A percentile compares a stretch with the other conserved stretches of the same genome.
phyloP scores from a whole-genome alignment of 139 green algal genomes.

The Chlorella sp. region DNA sequence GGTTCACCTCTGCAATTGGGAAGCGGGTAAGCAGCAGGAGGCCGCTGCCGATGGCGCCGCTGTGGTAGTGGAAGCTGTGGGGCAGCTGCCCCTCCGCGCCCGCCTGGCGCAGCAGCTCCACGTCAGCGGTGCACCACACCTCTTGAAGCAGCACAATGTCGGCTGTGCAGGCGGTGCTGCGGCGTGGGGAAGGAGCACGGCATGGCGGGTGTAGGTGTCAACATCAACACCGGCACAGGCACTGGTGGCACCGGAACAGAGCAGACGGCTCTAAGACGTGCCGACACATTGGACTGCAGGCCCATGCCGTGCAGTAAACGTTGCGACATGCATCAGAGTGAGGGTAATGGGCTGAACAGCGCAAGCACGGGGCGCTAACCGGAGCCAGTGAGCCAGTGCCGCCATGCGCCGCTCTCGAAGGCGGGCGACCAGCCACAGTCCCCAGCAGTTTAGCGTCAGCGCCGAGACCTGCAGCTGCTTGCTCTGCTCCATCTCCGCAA shows the following conservation, averaged over 20 bases:
- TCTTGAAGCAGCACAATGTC: constrained; percentile 65
- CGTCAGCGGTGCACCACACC: constrained; percentile 65
- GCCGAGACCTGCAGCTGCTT: too few relatives aligned
- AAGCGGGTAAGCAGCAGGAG: constrained; percentile 59
- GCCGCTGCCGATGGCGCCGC: constrained; percentile 58
- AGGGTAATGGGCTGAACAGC: too few relatives aligned
- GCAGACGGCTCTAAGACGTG: too few relatives aligned
- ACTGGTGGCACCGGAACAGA: background rate
- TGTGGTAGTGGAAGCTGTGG: constrained; percentile 55
- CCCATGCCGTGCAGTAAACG: too few relatives aligned
- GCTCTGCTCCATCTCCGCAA: too few relatives aligned
- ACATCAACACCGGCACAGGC: background rate
- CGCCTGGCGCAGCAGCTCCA: constrained; percentile 39
- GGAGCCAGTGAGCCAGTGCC: background rate
- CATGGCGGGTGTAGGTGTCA: background rate
- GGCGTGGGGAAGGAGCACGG: background rate
- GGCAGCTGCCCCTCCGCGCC: constrained; percentile 37
- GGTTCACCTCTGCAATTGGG: constrained; percentile 24
- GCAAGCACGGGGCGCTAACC: background rate
- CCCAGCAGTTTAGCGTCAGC: constrained; percentile 58
- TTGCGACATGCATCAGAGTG: too few relatives aligned
- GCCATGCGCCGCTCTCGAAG: constrained; percentile 49
- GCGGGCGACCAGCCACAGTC: constrained; percentile 60
- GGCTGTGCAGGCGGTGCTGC: constrained; percentile 16
- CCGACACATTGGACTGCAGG: background rate